phyloP scores from a whole-genome alignment of 2,329 filamentous ascomycete species.

The Fusarium virguliforme region DNA sequence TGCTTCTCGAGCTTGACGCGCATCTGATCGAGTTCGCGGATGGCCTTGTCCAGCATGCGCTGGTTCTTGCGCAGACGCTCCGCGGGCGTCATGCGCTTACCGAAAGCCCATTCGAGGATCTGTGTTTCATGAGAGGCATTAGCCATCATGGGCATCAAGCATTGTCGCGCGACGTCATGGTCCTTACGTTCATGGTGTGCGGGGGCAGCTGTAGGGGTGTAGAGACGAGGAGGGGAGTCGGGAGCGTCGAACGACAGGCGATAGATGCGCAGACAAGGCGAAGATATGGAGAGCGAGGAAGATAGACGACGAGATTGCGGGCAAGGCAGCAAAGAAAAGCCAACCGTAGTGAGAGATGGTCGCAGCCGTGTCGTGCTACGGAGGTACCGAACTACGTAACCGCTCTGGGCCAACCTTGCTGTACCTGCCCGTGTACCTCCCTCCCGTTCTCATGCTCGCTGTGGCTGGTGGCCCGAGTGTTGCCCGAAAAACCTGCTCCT shows the following conservation, averaged over 20 bases:
- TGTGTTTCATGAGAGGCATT: conserved; percentile 57
- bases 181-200: conserved; percentile 52
- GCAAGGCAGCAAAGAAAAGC: conserved; percentile 45
- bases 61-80: conserved; percentile 95
- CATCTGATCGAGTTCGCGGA: conserved; percentile 95
- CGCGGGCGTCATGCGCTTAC: conserved; percentile 98
- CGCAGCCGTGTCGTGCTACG: conserved; percentile 27
- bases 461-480: conserved; percentile 24
- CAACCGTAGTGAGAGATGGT: conserved; percentile 42
- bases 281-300: conserved; percentile 4
- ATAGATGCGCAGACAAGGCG: not conserved
- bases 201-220: conserved; percentile 31
- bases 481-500: conserved; percentile 30
- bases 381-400: conserved; percentile 40
- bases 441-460: conserved; percentile 32
- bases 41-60: conserved; percentile 95
- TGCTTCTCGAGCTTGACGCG: conserved; percentile 97
- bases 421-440: not conserved
- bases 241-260: conserved; percentile 2
- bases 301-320: conserved; percentile 19
- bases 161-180: conserved; percentile 40
- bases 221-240: conserved; percentile 15
- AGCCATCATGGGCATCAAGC: conserved; percentile 39
- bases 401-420: conserved; percentile 33
- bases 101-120: conserved; percentile 99